Evolutionary conservation across 345 rosid genomes (phyloP).

Genomic region (Citrus sp.): DNA sequence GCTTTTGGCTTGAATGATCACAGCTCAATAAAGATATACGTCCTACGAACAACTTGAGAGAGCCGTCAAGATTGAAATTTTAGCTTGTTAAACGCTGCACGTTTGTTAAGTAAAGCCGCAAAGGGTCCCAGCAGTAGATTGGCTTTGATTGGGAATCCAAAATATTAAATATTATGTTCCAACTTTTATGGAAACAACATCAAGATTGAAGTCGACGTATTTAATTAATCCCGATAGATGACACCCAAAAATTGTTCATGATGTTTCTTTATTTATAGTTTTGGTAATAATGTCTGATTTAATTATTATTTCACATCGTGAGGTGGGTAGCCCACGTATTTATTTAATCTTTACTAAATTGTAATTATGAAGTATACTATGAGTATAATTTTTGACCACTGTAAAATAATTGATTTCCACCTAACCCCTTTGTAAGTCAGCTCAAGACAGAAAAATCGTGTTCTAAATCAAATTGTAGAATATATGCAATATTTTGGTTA

Average conservation of each 20-base stretch:
- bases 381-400: neutral
- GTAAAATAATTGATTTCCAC: neutral
- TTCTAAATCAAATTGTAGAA: too few relatives aligned
- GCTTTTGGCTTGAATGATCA: neutral
- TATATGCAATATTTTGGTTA: neutral
- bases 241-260: neutral
- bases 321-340: neutral
- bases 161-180: conserved; percentile 22
- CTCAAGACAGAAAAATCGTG: neutral
- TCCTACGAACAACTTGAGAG: neutral
- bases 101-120: neutral
- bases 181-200: conserved; percentile 26
- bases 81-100: neutral
- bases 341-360: neutral
- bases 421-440: neutral
- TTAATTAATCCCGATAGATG: neutral
- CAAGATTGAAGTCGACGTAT: conserved; percentile 24
- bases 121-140: neutral
- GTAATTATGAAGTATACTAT: neutral
- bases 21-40: neutral
- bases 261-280: neutral
- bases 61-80: neutral
- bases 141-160: conserved; percentile 2
- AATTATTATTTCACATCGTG: neutral
- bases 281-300: neutral